phyloP scores from a whole-genome alignment of 495 filamentous ascomycete species.

The Hypoxylon trugodes region DNA sequence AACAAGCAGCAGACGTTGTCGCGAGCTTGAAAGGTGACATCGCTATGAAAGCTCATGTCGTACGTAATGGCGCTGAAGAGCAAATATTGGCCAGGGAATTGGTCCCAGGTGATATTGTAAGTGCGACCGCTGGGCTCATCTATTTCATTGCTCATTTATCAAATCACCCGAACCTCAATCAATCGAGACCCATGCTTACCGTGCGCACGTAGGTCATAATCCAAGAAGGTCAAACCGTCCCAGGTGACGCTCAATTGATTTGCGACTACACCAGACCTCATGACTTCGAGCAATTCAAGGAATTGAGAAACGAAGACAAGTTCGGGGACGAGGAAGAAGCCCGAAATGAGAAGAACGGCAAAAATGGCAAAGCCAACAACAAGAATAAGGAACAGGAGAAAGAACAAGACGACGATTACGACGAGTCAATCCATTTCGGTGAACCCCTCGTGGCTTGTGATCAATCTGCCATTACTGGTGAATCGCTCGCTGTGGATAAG shows the following conservation, averaged over 20 bases:
- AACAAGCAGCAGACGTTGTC: conserved; percentile 85
- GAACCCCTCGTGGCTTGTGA: conserved; percentile 85
- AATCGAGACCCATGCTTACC: not conserved
- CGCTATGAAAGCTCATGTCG: conserved; percentile 76
- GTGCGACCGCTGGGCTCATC: conserved; percentile 39
- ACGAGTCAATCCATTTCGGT: conserved; percentile 79
- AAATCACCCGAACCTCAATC: not conserved
- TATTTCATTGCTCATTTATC: not conserved
- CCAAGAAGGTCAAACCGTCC: conserved; percentile 79
- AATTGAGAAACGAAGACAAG: conserved; percentile 66
- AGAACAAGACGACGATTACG: conserved; percentile 75
- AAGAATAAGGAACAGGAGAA: conserved; percentile 63
- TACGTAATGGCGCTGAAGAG: conserved; percentile 75
- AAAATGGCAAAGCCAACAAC: conserved; percentile 28
- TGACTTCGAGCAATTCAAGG: conserved; percentile 75
- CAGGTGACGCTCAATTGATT: conserved; percentile 78
- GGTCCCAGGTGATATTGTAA: conserved; percentile 82
- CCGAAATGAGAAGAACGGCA: too few species aligned
- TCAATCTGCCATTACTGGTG: conserved; percentile 90
- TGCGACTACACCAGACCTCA: conserved; percentile 77
- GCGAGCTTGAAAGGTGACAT: conserved; percentile 84
- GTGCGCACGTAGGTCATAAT: conserved; percentile 62
- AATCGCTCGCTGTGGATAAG: conserved; percentile 91
- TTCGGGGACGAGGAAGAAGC: conserved; percentile 56
- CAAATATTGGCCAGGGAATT: conserved; percentile 81